Conservation (phyloP, 2,329 filamentous ascomycete species). For the Trichophyton verrucosum region DNA sequence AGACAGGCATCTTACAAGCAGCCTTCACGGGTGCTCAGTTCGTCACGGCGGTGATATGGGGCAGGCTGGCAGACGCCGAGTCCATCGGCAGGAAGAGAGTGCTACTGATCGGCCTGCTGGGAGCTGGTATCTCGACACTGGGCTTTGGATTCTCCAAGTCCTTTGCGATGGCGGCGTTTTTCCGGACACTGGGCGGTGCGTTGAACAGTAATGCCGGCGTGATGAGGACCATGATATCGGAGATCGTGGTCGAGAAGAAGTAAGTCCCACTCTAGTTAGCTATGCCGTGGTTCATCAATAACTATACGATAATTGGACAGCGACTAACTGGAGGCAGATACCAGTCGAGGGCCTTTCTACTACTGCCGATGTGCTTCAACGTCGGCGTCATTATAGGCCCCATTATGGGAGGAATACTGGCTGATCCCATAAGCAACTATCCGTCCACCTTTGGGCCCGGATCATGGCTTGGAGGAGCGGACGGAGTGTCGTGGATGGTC, state of each 20-base stretch:
- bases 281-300: background rate
- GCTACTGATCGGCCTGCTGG: constrained; percentile 61
- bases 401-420: constrained; percentile 52
- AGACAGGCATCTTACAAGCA: constrained; percentile 65
- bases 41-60: constrained; percentile 72
- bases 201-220: constrained; percentile 64
- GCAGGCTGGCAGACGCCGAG: constrained; percentile 53
- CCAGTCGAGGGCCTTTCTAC: constrained; percentile 44
- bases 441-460: constrained; percentile 51
- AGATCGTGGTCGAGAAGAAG: constrained; percentile 59
- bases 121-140: constrained; percentile 52
- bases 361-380: constrained; percentile 58
- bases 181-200: constrained; percentile 53
- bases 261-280: constrained; percentile 22
- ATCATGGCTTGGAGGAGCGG: constrained; percentile 43
- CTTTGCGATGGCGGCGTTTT: constrained; percentile 52
- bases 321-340: constrained; percentile 24
- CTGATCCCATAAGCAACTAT: constrained; percentile 52
- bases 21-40: constrained; percentile 75
- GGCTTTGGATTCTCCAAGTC: constrained; percentile 57
- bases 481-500: constrained; percentile 52
- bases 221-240: constrained; percentile 61
- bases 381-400: constrained; percentile 50
- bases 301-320: background rate
- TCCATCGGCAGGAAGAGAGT: constrained; percentile 62